A percentile compares a stretch with the other conserved stretches of the same genome.
These are phyloP conservation scores for Neurospora sp. DNA, from an alignment of 495 filamentous ascomycete species.

Conservation along the genomic window DNA sequence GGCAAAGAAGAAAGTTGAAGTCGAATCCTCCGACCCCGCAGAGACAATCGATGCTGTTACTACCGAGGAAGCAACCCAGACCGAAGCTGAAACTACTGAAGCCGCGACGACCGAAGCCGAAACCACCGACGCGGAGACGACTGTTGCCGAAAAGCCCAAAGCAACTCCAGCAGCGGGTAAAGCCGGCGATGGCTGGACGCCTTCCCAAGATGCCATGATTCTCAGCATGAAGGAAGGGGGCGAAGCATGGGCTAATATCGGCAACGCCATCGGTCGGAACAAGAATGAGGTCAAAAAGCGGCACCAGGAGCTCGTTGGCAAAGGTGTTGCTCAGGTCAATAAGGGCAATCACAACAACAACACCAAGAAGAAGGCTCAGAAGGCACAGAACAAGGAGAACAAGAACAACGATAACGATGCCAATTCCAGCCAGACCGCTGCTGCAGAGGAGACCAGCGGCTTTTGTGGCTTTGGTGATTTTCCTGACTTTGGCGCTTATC, in stretches of 20 bases:
- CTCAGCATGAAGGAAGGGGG: conserved; percentile 15
- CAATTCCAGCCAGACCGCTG: background rate
- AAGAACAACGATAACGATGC: background rate
- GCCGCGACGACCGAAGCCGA: background rate
- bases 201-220: conserved; percentile 14
- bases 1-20: background rate
- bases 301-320: conserved; percentile 7
- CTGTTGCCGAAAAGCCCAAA: background rate
- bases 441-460: background rate
- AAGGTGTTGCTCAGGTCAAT: background rate
- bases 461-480: background rate
- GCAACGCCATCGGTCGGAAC: conserved; percentile 1
- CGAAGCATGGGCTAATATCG: conserved; percentile 12
- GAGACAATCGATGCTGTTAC: background rate
- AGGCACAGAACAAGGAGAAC: background rate
- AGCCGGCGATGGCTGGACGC: background rate
- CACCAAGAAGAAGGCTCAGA: background rate
- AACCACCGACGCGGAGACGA: background rate
- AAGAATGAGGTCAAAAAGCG: conserved; percentile 14
- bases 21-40: background rate
- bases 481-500: background rate
- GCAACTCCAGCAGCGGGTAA: background rate
- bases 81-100: background rate
- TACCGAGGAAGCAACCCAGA: background rate
- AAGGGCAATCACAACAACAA: background rate